These are phyloP conservation scores for Closterium sp. DNA, from an alignment of 139 green algal species.

Conservation along the genomic window DNA sequence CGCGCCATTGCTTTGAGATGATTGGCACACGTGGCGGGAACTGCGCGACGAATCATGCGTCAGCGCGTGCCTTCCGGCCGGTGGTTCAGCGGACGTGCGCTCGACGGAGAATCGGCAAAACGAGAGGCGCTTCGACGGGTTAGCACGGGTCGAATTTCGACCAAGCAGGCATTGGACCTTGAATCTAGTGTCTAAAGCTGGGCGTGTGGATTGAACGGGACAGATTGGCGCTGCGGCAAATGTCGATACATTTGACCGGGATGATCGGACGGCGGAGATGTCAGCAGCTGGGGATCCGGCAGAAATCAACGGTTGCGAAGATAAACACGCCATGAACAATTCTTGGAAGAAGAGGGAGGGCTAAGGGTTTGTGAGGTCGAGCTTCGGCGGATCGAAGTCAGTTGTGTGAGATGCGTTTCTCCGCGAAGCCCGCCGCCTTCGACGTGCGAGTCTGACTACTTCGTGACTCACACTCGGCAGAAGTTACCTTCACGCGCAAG, in stretches of 20 bases:
- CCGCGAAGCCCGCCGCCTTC: no score
- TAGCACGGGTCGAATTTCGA: neutral
- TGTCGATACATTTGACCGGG: neutral
- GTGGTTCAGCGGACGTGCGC: neutral
- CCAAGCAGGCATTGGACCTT: neutral
- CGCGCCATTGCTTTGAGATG: neutral
- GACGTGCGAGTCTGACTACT: no score
- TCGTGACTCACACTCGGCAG: no score
- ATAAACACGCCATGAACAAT: neutral
- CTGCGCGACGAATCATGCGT: neutral
- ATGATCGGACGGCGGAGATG: neutral
- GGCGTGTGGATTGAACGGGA: neutral
- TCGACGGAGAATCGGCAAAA: neutral
- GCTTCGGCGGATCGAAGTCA: no score
- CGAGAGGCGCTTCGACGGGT: neutral
- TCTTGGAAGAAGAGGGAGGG: no score
- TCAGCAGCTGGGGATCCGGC: neutral
- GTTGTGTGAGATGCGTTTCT: no score
- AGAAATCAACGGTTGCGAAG: neutral
- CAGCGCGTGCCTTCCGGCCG: neutral
- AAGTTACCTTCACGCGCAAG: no score
- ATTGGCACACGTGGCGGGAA: neutral
- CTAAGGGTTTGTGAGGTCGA: no score
- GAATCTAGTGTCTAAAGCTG: neutral
- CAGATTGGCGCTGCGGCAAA: neutral